Percentiles rank a stretch among this genome's conserved stretches.
phyloP scores from a whole-genome alignment of 345 rosid species.

The Hibiscus syriacus region DNA sequence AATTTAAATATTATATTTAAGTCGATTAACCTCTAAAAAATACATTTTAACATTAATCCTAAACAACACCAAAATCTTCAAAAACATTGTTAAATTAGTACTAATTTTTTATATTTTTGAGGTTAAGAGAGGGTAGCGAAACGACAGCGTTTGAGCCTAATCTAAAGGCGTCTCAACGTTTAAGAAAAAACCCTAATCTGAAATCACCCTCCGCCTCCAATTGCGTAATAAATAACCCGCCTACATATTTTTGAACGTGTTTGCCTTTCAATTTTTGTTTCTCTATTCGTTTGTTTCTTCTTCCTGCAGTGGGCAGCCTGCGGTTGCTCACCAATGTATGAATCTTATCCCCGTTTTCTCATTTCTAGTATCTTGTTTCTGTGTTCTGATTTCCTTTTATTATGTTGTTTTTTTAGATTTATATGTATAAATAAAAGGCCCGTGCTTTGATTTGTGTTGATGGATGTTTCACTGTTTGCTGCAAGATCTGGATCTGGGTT shows the following conservation, averaged over 20 bases:
- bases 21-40: too few relatives aligned
- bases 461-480: not conserved
- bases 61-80: too few relatives aligned
- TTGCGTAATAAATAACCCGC: not conserved
- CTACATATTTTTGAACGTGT: too few relatives aligned
- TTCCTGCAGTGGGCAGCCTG: slow-evolving; percentile 9
- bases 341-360: not conserved
- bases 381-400: not conserved
- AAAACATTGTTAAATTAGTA: too few relatives aligned
- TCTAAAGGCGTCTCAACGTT: not conserved
- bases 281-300: not conserved
- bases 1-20: too few relatives aligned
- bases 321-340: not conserved
- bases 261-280: not conserved
- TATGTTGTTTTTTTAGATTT: not conserved
- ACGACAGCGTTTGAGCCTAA: not conserved
- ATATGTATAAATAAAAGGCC: not conserved
- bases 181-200: not conserved
- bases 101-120: too few relatives aligned
- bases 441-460: not conserved
- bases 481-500: slow-evolving; percentile 17
- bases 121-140: not conserved
- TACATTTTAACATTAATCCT: too few relatives aligned
- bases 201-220: not conserved
- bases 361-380: not conserved